phyloP scores from a whole-genome alignment of 2,329 filamentous ascomycete species.

The Ilyonectria sp. region DNA sequence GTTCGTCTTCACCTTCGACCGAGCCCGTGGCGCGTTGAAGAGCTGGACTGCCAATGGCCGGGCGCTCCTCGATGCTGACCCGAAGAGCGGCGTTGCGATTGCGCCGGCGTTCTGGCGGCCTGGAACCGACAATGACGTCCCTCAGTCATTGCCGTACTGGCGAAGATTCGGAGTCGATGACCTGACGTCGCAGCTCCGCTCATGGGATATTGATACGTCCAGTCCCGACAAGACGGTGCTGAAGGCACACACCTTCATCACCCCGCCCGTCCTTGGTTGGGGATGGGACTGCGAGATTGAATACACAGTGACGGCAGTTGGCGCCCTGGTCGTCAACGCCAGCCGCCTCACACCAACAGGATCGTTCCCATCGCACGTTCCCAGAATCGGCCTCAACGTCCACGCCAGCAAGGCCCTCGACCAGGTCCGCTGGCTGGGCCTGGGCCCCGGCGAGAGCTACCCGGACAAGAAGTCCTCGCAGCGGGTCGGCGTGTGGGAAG shows the following conservation, averaged over 20 bases:
- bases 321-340: slow-evolving; percentile 62
- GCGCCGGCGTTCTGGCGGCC: slow-evolving; percentile 73
- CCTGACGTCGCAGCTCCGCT: slow-evolving; percentile 63
- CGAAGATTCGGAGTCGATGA: slow-evolving; percentile 64
- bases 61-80: slow-evolving; percentile 54
- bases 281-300: slow-evolving; percentile 63
- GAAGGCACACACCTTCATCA: slow-evolving; percentile 68
- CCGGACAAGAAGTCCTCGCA: slow-evolving; percentile 73
- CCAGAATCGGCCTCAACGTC: slow-evolving; percentile 74
- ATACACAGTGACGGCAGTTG: slow-evolving; percentile 66
- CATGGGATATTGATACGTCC: slow-evolving; percentile 54
- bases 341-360: slow-evolving; percentile 62
- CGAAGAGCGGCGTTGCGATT: slow-evolving; percentile 55
- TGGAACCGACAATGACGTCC: slow-evolving; percentile 75
- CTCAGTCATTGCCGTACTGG: slow-evolving; percentile 71
- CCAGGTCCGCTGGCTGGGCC: slow-evolving; percentile 71
- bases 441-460: slow-evolving; percentile 76
- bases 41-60: slow-evolving; percentile 57
- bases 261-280: slow-evolving; percentile 75
- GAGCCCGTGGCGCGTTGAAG: slow-evolving; percentile 59
- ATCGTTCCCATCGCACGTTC: slow-evolving; percentile 68
- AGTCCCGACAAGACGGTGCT: slow-evolving; percentile 63
- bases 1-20: slow-evolving; percentile 62
- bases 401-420: slow-evolving; percentile 63
- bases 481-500: slow-evolving; percentile 64